A percentile compares a stretch with the other conserved stretches of the same genome.
These are phyloP conservation scores for Yamadazyma blattariae DNA, from an alignment of 1,139 yeast species.

Conservation along the genomic window DNA sequence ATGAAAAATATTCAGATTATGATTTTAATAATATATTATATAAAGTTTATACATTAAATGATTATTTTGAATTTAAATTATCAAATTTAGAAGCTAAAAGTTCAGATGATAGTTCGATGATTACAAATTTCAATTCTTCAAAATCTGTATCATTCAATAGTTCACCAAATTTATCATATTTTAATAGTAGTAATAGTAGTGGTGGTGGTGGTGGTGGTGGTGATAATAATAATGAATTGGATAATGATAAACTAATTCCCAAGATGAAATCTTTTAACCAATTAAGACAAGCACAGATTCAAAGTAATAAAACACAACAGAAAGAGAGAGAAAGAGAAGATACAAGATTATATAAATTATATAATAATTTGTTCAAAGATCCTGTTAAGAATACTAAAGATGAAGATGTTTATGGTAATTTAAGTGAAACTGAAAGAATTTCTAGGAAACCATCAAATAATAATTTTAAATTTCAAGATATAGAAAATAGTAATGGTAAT, in stretches of 20 bases:
- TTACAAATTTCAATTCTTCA: background rate
- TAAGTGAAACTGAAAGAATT: constrained; percentile 16
- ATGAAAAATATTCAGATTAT: constrained; percentile 11
- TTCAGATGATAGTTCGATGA: constrained; percentile 1
- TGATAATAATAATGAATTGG: background rate
- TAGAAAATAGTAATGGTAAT: background rate
- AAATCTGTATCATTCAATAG: background rate
- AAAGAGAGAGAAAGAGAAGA: no score
- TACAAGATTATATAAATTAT: constrained; percentile 4
- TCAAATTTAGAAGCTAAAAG: constrained; percentile 1
- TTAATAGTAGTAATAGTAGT: constrained; percentile 3
- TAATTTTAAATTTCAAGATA: no score
- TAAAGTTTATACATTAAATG: constrained; percentile 16
- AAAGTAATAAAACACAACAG: no score
- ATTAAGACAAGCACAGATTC: background rate
- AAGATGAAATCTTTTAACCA: background rate
- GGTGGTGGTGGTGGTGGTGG: no score
- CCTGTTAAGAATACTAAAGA: constrained; percentile 6
- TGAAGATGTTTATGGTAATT: constrained; percentile 21
- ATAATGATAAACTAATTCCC: background rate
- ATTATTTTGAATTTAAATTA: constrained; percentile 16
- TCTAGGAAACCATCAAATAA: constrained; percentile 3
- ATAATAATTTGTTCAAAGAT: constrained; percentile 11
- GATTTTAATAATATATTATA: constrained; percentile 24
- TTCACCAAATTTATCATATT: constrained; percentile 1